Evolutionary conservation across 768 basidiomycete species (phyloP).

Genomic region (Pisolithus sp.): DNA sequence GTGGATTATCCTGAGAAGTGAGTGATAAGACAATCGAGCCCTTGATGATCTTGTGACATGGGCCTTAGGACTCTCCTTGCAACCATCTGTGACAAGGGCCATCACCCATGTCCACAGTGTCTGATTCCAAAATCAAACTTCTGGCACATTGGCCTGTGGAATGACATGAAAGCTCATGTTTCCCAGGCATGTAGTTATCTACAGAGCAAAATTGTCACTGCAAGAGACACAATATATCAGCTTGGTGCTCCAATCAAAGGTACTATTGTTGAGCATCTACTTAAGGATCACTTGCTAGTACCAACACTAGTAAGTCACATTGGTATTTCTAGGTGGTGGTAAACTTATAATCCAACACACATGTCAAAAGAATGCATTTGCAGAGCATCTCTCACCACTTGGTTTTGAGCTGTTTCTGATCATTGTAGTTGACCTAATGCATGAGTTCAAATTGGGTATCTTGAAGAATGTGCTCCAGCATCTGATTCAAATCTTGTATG

Average conservation of each 20-base stretch:
- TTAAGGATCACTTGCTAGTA: slow-evolving; percentile 6
- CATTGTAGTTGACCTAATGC: slow-evolving; percentile 33
- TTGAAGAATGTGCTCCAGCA: slow-evolving; percentile 34
- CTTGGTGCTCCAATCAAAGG: slow-evolving; percentile 5
- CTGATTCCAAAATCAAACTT: slow-evolving; percentile 11
- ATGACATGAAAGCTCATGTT: slow-evolving; percentile 9
- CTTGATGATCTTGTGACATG: not conserved
- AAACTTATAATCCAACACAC: not conserved
- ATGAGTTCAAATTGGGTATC: slow-evolving; percentile 35
- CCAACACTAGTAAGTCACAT: slow-evolving; percentile 5
- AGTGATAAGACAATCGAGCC: too few species aligned
- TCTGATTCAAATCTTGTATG: slow-evolving; percentile 27
- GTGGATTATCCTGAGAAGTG: too few species aligned
- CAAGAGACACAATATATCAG: slow-evolving; percentile 4
- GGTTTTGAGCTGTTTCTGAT: slow-evolving; percentile 22
- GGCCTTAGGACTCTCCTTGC: slow-evolving; percentile 19
- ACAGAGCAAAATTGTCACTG: not conserved
- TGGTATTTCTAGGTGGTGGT: not conserved
- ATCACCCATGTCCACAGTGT: slow-evolving; percentile 25
- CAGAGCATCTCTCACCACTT: slow-evolving; percentile 10
- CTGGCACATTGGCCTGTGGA: slow-evolving; percentile 6
- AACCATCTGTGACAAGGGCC: slow-evolving; percentile 17
- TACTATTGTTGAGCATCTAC: not conserved
- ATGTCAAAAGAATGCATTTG: slow-evolving; percentile 28
- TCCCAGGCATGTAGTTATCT: slow-evolving; percentile 1